Base-by-base conservation (phyloP, 1,284 basidiomycete species). In the Wolfiporia cocos region DNA sequence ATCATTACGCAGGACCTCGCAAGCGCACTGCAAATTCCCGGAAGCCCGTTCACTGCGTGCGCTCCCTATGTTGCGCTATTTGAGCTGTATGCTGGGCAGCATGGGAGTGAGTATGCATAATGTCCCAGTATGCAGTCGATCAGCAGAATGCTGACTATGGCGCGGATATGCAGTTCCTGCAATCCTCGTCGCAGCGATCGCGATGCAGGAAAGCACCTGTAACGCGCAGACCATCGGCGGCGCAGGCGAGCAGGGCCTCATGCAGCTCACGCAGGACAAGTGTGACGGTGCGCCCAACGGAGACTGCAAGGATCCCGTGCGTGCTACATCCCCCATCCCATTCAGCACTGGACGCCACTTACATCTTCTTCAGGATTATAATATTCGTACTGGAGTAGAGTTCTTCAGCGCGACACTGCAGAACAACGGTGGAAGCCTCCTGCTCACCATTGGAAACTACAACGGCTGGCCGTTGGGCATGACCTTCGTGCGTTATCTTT, bases 211-310 rank as follows among this genome's bases (percentile, higher is more conserved):
- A 63, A 80, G 77, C 32, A 67, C 72, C 35, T 94, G 92, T 68
- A 78, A 85, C 50, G 73, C 81, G 2, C 45, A 65, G n/a, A 76
- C 73, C 4, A 69, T 78, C 34, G 91, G 92, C 44, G 85, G 81
- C 19, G 86, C 70, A 9, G 87, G 88, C 41, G 91, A 92, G 59
- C 79, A 86, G 52, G 92, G 90, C 20, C 61, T 86, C 42, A 92
- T 93, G 89, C 90, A 94, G 64, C 72, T 92, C 53, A 86, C 84
- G 12, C 59, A 66, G 35, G 86, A 87, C 52, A 93, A 93, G 64
- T 94, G 90, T 55, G 71, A 60, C 34, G 75, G 68, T 43, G 81
- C 81, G 0, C 78, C 82, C 3, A 64, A 63, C 11, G 75, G 74
- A 5, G 70, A 86, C 59, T 90, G 86, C 69, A 63, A 66, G 52